A percentile compares a stretch with the other conserved stretches of the same genome.
Conservation (phyloP, 2,329 filamentous ascomycete genomes). For the Colletotrichum tabaci region DNA sequence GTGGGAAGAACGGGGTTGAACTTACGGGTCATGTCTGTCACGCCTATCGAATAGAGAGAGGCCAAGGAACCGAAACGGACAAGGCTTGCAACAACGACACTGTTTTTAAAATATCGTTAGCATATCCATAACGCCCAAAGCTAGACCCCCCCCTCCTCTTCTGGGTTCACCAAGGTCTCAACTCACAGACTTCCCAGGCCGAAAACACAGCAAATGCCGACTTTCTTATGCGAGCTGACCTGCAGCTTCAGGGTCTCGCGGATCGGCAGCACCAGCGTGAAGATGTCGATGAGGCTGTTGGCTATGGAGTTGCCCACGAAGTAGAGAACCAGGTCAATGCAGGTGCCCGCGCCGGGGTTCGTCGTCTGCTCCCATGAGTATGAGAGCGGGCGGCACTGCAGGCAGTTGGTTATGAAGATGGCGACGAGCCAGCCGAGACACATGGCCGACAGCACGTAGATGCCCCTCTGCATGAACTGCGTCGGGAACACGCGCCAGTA, state of each 20-base stretch:
- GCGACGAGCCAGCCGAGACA: slow-evolving; percentile 18
- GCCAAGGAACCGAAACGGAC: slow-evolving; percentile 28
- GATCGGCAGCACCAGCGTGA: slow-evolving; percentile 24
- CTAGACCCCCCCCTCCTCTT: too few relatives aligned
- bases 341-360: slow-evolving; percentile 11
- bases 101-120: background rate
- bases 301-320: slow-evolving; percentile 28
- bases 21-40: slow-evolving; percentile 27
- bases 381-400: slow-evolving; percentile 23
- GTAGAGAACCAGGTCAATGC: slow-evolving; percentile 23
- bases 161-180: background rate
- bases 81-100: slow-evolving; percentile 25
- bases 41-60: slow-evolving; percentile 21
- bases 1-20: background rate
- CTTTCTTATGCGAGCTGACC: slow-evolving; percentile 25
- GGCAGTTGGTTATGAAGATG: slow-evolving; percentile 29
- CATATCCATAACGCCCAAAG: background rate
- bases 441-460: slow-evolving; percentile 14
- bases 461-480: slow-evolving; percentile 20
- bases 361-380: slow-evolving; percentile 21
- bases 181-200: slow-evolving; percentile 25
- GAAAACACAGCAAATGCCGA: slow-evolving; percentile 31
- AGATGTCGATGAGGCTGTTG: slow-evolving; percentile 28
- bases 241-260: slow-evolving; percentile 31
- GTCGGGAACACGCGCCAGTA: slow-evolving; percentile 31